phyloP scores from a whole-genome alignment of 2,329 filamentous ascomycete species.

The Neonectria coccinea region DNA sequence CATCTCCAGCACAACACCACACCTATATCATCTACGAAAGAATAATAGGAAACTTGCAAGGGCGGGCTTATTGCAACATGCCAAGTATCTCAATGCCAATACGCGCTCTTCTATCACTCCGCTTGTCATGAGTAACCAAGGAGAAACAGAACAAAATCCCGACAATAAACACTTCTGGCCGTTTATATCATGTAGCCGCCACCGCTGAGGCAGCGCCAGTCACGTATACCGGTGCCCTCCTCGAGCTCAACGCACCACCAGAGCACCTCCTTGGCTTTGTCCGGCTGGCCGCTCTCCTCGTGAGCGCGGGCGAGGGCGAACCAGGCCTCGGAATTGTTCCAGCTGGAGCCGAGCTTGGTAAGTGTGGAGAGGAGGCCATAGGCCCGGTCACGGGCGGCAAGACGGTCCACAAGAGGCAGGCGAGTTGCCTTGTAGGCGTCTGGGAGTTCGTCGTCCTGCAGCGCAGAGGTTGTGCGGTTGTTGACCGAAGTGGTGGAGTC shows the following conservation, averaged over 20 bases:
- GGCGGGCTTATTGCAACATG: not conserved
- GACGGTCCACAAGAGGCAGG: conserved; percentile 79
- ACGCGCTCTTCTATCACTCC: not conserved
- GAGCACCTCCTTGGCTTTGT: conserved; percentile 90
- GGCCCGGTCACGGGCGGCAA: conserved; percentile 91
- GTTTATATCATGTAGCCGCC: conserved; percentile 70
- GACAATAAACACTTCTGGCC: not conserved
- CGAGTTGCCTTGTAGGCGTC: conserved; percentile 68
- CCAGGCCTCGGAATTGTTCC: conserved; percentile 96
- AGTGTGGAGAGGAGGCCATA: conserved; percentile 84
- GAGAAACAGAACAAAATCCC: not conserved
- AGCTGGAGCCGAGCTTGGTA: conserved; percentile 86
- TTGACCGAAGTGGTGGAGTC: conserved; percentile 31
- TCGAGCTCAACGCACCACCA: conserved; percentile 99
- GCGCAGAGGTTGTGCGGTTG: conserved; percentile 30
- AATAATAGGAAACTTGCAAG: conserved; percentile 1
- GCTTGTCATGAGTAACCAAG: not conserved
- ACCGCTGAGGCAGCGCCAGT: conserved; percentile 78
- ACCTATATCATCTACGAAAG: conserved; percentile 10
- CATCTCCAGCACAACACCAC: conserved; percentile 23
- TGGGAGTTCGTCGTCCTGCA: conserved; percentile 58
- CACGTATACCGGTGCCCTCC: conserved; percentile 81
- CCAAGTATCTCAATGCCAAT: not conserved
- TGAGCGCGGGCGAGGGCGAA: conserved; percentile 87
- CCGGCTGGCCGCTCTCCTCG: conserved; percentile 85